phyloP scores from a whole-genome alignment of 2,329 filamentous ascomycete species.

The Ascochyta pisi region DNA sequence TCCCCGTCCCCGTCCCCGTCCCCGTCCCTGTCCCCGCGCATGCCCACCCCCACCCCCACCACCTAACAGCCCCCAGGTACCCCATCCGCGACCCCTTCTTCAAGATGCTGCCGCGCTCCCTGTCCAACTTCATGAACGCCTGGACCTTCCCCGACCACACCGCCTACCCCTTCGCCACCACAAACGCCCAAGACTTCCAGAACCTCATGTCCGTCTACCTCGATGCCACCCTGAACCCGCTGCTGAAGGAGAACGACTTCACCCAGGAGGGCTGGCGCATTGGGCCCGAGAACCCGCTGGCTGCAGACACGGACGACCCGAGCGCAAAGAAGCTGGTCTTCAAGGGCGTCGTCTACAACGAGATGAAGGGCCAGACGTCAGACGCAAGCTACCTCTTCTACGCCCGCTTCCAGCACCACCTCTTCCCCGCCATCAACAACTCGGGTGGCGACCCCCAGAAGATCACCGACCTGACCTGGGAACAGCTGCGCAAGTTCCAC shows the following conservation, averaged over 20 bases:
- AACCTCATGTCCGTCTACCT: slow-evolving; percentile 97
- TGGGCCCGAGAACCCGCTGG: slow-evolving; percentile 82
- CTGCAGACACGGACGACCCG: slow-evolving; percentile 51
- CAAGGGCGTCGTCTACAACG: slow-evolving; percentile 98
- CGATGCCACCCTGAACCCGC: slow-evolving; percentile 87
- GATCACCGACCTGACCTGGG: slow-evolving; percentile 93
- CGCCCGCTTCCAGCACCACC: slow-evolving; percentile 91
- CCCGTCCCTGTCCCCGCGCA: no score
- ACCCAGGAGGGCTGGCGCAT: slow-evolving; percentile 97
- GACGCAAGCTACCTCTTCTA: slow-evolving; percentile 97
- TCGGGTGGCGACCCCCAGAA: slow-evolving; percentile 95
- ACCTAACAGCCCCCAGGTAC: slow-evolving; percentile 63
- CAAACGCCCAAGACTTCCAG: slow-evolving; percentile 91
- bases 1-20: no score
- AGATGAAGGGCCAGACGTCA: slow-evolving; percentile 99
- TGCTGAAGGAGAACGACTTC: slow-evolving; percentile 91
- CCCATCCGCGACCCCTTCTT: slow-evolving; percentile 99
- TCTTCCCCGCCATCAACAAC: slow-evolving; percentile 94
- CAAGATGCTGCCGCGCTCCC: slow-evolving; percentile 96
- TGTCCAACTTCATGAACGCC: slow-evolving; percentile 99
- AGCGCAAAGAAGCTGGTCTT: slow-evolving; percentile 79
- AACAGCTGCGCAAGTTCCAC: slow-evolving; percentile 87
- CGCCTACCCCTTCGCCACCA: slow-evolving; percentile 97
- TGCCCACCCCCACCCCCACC: not conserved
- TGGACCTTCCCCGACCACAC: slow-evolving; percentile 97